Percentiles rank a stretch among this genome's conserved stretches.
Evolutionary conservation across 768 basidiomycete genomes (phyloP).

Genomic region (Calocera viscosa): DNA sequence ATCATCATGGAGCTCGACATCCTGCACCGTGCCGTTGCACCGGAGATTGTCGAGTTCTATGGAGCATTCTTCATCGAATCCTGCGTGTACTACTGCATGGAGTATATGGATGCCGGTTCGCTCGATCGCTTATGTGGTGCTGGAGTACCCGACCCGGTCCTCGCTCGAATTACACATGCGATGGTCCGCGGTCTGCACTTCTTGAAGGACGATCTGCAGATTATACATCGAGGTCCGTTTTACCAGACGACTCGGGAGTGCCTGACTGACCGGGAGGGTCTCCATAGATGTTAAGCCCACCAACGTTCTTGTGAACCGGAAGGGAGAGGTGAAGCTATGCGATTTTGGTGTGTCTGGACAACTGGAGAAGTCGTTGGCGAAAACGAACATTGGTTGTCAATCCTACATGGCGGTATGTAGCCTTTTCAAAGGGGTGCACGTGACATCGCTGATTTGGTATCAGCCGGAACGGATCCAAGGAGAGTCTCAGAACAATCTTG

Average conservation of each 20-base stretch:
- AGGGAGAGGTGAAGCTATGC: slow-evolving; percentile 85
- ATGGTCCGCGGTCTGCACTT: slow-evolving; percentile 89
- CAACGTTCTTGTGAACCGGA: slow-evolving; percentile 76
- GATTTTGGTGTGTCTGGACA: slow-evolving; percentile 99
- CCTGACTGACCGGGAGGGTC: neutral
- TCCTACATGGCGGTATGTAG: slow-evolving; percentile 94
- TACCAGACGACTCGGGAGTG: slow-evolving; percentile 4
- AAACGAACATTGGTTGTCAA: slow-evolving; percentile 98
- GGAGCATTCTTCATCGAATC: slow-evolving; percentile 99
- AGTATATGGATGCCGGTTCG: slow-evolving; percentile 98
- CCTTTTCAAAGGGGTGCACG: too few relatives aligned
- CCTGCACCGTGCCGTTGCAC: slow-evolving; percentile 81
- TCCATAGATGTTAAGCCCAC: slow-evolving; percentile 92
- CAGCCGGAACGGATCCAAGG: slow-evolving; percentile 95
- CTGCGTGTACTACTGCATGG: slow-evolving; percentile 99
- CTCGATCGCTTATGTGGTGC: slow-evolving; percentile 62
- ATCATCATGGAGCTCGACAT: slow-evolving; percentile 99
- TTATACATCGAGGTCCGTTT: slow-evolving; percentile 53
- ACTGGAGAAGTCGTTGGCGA: slow-evolving; percentile 87
- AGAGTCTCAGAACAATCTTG: slow-evolving; percentile 71
- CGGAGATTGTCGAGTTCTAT: slow-evolving; percentile 94
- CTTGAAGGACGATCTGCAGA: slow-evolving; percentile 87
- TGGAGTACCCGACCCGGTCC: slow-evolving; percentile 61
- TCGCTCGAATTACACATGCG: slow-evolving; percentile 64
- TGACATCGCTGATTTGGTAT: neutral